A percentile compares a stretch with the other conserved stretches of the same genome.
Conservation (phyloP, 2,329 filamentous ascomycete species). For the Talaromyces islandicus region DNA sequence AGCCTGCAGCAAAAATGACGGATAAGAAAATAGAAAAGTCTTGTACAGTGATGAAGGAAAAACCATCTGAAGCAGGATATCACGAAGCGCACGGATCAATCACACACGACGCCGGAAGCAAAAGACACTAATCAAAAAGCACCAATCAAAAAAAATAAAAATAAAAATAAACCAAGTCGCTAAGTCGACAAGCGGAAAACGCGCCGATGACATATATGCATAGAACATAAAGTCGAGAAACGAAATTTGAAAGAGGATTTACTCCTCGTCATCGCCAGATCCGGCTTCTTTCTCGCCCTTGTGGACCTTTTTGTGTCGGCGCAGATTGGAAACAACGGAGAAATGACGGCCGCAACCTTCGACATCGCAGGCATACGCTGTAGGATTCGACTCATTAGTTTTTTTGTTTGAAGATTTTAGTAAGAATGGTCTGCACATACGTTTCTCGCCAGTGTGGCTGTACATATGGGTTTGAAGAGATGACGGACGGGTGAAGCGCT, state of each 20-base stretch:
- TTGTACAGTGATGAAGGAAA: slow-evolving; percentile 16
- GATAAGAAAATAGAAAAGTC: slow-evolving; percentile 12
- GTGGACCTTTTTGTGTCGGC: slow-evolving; percentile 93
- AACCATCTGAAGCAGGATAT: slow-evolving; percentile 13
- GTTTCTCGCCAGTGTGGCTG: slow-evolving; percentile 96
- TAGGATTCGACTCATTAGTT: not conserved
- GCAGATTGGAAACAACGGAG: slow-evolving; percentile 92
- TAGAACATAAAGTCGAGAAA: slow-evolving; percentile 5
- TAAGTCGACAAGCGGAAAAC: slow-evolving; percentile 4
- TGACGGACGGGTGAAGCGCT: slow-evolving; percentile 90
- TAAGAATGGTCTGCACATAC: slow-evolving; percentile 55
- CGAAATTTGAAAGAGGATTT: slow-evolving; percentile 10
- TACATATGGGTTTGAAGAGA: slow-evolving; percentile 98
- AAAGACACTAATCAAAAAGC: not conserved
- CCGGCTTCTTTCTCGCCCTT: slow-evolving; percentile 52
- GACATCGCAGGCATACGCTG: slow-evolving; percentile 90
- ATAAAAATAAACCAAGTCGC: not conserved
- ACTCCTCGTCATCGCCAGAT: slow-evolving; percentile 38
- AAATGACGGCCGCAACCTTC: slow-evolving; percentile 94
- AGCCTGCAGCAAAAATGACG: slow-evolving; percentile 14
- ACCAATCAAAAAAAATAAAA: not conserved
- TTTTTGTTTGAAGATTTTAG: not conserved
- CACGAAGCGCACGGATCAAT: slow-evolving; percentile 11
- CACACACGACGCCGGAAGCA: slow-evolving; percentile 10
- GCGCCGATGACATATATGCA: slow-evolving; percentile 12